A percentile compares a stretch with the other conserved stretches of the same genome.
phyloP scores from a whole-genome alignment of 1,139 yeast genomes.

The Zygoascus hellenicus region DNA sequence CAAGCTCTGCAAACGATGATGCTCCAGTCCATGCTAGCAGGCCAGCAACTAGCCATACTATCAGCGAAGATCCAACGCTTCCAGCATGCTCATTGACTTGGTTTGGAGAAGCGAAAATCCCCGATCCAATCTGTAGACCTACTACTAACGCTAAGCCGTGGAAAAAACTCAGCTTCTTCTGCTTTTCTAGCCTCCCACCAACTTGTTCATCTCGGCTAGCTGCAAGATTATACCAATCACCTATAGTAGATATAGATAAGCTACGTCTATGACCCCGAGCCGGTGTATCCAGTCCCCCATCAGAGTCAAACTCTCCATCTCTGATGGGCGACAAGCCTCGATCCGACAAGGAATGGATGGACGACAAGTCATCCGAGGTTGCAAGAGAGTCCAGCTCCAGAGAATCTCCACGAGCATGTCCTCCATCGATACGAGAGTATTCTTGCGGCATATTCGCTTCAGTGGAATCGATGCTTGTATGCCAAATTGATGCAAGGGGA shows the following conservation, averaged over 20 bases:
- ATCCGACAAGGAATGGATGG: conserved; percentile 20
- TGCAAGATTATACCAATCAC: conserved; percentile 29
- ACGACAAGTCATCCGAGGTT: conserved; percentile 26
- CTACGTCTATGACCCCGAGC: conserved; percentile 17
- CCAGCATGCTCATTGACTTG: conserved; percentile 36
- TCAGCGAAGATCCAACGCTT: conserved; percentile 36
- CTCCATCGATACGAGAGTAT: conserved; percentile 1
- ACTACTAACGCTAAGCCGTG: conserved; percentile 39
- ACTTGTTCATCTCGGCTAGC: conserved; percentile 27
- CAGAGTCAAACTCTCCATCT: conserved; percentile 14
- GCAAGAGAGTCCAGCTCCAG: conserved; percentile 35
- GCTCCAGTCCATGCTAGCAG: conserved; percentile 43
- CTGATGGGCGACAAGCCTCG: conserved; percentile 25
- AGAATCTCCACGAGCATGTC: conserved; percentile 24
- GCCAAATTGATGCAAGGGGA: no score
- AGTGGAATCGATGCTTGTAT: background rate
- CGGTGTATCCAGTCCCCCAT: background rate
- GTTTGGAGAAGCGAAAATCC: conserved; percentile 41
- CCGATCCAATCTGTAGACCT: conserved; percentile 42
- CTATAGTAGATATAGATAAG: conserved; percentile 27
- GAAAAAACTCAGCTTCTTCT: conserved; percentile 32
- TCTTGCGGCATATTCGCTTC: conserved; percentile 4
- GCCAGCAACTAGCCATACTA: conserved; percentile 39
- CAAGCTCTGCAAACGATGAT: conserved; percentile 39
- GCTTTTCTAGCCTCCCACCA: conserved; percentile 30